Evolutionary conservation across 2,329 filamentous ascomycete species (phyloP).

Genomic region (Colletotrichum nymphaeae): DNA sequence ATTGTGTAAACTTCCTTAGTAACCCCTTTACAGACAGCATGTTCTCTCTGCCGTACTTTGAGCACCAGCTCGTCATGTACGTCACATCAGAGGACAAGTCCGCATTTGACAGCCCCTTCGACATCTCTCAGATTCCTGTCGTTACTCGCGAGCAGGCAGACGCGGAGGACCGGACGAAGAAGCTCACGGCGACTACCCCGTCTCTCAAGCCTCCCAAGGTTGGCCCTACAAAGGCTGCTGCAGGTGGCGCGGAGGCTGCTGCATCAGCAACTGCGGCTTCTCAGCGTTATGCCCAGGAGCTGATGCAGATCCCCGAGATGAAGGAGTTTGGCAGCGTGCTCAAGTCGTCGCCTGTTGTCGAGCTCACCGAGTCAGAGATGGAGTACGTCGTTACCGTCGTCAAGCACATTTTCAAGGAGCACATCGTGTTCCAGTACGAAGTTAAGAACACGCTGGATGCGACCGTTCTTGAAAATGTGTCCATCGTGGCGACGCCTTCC

Average conservation of each 20-base stretch:
- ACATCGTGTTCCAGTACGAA: slow-evolving; percentile 95
- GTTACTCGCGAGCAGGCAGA: slow-evolving; percentile 96
- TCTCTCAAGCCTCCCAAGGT: slow-evolving; percentile 93
- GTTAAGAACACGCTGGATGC: slow-evolving; percentile 97
- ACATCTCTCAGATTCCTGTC: slow-evolving; percentile 89
- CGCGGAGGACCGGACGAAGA: slow-evolving; percentile 96
- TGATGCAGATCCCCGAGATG: slow-evolving; percentile 91
- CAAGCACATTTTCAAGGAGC: slow-evolving; percentile 98
- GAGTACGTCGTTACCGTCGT: slow-evolving; percentile 95
- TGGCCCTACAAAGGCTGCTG: slow-evolving; percentile 77
- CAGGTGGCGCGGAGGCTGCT: slow-evolving; percentile 77
- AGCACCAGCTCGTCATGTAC: slow-evolving; percentile 97
- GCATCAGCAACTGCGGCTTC: slow-evolving; percentile 83
- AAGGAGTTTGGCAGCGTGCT: slow-evolving; percentile 89
- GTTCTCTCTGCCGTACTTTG: slow-evolving; percentile 93
- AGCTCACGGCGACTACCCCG: slow-evolving; percentile 91
- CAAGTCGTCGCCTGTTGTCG: slow-evolving; percentile 87
- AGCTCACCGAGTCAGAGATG: slow-evolving; percentile 96
- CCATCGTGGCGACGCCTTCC: slow-evolving; percentile 81
- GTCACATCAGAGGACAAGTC: slow-evolving; percentile 92
- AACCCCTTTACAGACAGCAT: slow-evolving; percentile 77
- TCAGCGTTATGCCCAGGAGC: slow-evolving; percentile 89
- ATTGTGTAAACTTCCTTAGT: not conserved
- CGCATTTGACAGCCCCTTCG: slow-evolving; percentile 87
- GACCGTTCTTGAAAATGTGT: slow-evolving; percentile 90